Evolutionary conservation across 441 rosid species (phyloP).

Genomic region (Jatropha multifida): DNA sequence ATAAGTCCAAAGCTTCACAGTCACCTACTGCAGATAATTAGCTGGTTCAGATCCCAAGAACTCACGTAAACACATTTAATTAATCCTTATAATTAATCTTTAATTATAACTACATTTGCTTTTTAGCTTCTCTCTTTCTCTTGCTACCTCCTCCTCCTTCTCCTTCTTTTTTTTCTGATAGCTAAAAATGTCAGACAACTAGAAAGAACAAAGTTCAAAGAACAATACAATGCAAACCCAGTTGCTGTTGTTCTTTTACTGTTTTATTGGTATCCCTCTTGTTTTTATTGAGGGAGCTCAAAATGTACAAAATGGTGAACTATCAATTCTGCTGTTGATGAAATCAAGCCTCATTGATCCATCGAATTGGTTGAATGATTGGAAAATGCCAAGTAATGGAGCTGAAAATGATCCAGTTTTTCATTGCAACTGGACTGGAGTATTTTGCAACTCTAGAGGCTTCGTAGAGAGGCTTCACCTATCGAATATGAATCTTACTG

Average conservation of each 20-base stretch:
- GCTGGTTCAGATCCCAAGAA: constrained; percentile 63
- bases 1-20: constrained; percentile 67
- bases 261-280: constrained; percentile 45
- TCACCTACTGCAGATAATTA: constrained; percentile 46
- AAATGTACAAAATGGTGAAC: constrained; percentile 34
- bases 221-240: constrained; percentile 32
- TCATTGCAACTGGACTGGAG: constrained; percentile 84
- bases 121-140: constrained; percentile 10
- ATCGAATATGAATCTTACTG: constrained; percentile 75
- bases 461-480: constrained; percentile 67
- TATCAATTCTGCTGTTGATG: constrained; percentile 50
- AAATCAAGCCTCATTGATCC: constrained; percentile 67
- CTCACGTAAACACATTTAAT: constrained; percentile 50
- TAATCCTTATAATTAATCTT: constrained; percentile 15
- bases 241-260: constrained; percentile 45
- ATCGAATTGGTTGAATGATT: constrained; percentile 48
- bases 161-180: constrained; percentile 21
- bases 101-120: constrained; percentile 12
- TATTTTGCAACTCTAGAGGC: constrained; percentile 62
- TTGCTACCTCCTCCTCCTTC: background rate
- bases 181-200: constrained; percentile 33
- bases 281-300: constrained; percentile 42
- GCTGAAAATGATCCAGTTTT: constrained; percentile 10
- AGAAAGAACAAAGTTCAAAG: constrained; percentile 22
- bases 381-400: constrained; percentile 37